Conservation (phyloP, 805 yeast species). For the Priceomyces carsonii region DNA sequence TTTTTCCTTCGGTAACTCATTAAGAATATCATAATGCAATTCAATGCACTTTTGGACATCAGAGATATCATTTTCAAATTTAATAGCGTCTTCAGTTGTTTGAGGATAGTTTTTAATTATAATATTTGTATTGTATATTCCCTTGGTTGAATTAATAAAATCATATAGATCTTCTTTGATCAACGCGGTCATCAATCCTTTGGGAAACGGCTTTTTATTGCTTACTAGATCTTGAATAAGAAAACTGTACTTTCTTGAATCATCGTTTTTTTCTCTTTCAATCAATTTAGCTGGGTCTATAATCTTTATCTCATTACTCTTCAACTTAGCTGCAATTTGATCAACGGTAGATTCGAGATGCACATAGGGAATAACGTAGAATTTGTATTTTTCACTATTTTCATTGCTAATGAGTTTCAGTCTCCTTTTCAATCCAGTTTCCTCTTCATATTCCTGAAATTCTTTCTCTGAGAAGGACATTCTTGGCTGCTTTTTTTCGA, state of each 20-base stretch:
- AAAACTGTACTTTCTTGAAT: slow-evolving; percentile 49
- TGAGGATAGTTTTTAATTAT: slow-evolving; percentile 61
- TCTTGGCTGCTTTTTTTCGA: slow-evolving; percentile 29
- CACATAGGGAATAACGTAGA: slow-evolving; percentile 41
- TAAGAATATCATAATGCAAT: slow-evolving; percentile 27
- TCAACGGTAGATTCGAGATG: slow-evolving; percentile 17
- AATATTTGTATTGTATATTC: slow-evolving; percentile 47
- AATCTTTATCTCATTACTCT: slow-evolving; percentile 30
- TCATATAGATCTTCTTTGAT: slow-evolving; percentile 38
- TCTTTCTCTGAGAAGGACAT: slow-evolving; percentile 51
- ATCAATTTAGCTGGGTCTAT: slow-evolving; percentile 55
- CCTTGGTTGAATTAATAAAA: slow-evolving; percentile 34
- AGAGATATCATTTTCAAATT: slow-evolving; percentile 70
- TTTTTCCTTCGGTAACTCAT: slow-evolving; percentile 17
- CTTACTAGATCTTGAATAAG: slow-evolving; percentile 48
- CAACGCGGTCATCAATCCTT: slow-evolving; percentile 53
- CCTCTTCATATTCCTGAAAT: slow-evolving; percentile 47
- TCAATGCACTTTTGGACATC: slow-evolving; percentile 44
- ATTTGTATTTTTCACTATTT: slow-evolving; percentile 38
- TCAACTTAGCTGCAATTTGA: slow-evolving; percentile 17
- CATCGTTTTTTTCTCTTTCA: slow-evolving; percentile 43
- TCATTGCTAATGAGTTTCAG: slow-evolving; percentile 41
- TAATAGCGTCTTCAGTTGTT: slow-evolving; percentile 63
- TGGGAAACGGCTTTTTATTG: slow-evolving; percentile 30
- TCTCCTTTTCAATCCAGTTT: slow-evolving; percentile 53